Evolutionary conservation across 805 yeast genomes (phyloP).

Genomic region (Saccharomyces eubayanus): DNA sequence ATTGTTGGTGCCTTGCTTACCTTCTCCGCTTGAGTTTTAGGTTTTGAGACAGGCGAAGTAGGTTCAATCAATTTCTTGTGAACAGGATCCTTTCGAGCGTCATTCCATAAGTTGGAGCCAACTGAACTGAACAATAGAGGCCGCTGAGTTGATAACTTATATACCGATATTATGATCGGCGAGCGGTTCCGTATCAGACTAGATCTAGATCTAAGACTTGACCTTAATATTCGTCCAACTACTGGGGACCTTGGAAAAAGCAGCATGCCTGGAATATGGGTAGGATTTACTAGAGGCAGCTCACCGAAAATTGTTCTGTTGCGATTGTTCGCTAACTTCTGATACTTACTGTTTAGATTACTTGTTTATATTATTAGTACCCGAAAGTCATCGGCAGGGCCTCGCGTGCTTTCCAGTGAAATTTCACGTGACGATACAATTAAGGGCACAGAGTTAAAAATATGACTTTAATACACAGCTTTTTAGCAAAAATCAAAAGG

Average conservation of each 20-base stretch:
- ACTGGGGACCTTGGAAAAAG: neutral
- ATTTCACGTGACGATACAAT: neutral
- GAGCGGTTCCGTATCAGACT: neutral
- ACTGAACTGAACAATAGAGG: neutral
- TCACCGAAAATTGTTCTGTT: neutral
- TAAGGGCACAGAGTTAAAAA: neutral
- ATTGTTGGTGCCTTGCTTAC: conserved; percentile 22
- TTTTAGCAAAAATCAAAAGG: neutral
- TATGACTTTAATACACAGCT: neutral
- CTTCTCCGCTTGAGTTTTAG: neutral
- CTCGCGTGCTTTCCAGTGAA: neutral
- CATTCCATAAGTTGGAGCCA: neutral
- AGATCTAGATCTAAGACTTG: neutral
- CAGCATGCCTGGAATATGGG: neutral
- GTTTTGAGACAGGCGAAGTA: neutral
- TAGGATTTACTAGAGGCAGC: neutral
- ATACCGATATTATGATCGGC: neutral
- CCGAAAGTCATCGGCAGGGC: neutral
- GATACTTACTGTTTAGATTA: neutral
- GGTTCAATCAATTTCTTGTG: neutral
- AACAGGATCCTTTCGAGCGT: neutral
- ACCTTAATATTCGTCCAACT: neutral
- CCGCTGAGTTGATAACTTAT: neutral
- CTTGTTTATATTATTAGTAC: neutral
- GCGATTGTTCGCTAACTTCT: neutral